Conservation (phyloP, 768 basidiomycete genomes). For the Naganishia vishniacii region DNA sequence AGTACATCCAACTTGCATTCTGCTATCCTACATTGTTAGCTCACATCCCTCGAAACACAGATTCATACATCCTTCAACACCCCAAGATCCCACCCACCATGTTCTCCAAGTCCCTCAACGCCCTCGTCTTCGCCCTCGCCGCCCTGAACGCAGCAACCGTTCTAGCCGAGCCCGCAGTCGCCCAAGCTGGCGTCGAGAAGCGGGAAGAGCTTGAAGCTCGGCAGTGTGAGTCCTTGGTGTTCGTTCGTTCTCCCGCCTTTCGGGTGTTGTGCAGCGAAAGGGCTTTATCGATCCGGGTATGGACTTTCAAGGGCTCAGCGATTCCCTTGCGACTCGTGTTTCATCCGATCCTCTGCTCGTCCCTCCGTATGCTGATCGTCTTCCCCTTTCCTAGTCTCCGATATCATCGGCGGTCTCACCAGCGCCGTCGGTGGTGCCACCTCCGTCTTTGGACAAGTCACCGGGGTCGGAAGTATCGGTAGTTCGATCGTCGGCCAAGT, state of each 20-base stretch:
- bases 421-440: conserved; percentile 5
- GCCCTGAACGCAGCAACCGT: neutral
- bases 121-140: conserved; percentile 11
- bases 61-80: neutral
- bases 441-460: neutral
- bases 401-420: conserved; percentile 10
- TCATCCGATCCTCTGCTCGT: neutral
- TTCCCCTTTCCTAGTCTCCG: conserved; percentile 2
- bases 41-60: too few species aligned
- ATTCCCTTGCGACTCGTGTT: neutral
- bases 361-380: neutral
- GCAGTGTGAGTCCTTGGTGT: neutral
- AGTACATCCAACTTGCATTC: too few species aligned
- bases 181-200: neutral
- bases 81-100: neutral
- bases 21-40: too few species aligned
- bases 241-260: neutral
- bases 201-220: conserved; percentile 1
- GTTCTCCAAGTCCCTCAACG: neutral
- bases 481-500: neutral
- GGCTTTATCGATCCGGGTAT: neutral
- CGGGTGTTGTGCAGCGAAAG: neutral
- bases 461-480: neutral
- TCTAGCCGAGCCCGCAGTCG: neutral
- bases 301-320: neutral